Evolutionary conservation across 768 basidiomycete species (phyloP), one percentile per base, ranked within the genome.

Genomic region (Polyporus arcularius): DNA sequence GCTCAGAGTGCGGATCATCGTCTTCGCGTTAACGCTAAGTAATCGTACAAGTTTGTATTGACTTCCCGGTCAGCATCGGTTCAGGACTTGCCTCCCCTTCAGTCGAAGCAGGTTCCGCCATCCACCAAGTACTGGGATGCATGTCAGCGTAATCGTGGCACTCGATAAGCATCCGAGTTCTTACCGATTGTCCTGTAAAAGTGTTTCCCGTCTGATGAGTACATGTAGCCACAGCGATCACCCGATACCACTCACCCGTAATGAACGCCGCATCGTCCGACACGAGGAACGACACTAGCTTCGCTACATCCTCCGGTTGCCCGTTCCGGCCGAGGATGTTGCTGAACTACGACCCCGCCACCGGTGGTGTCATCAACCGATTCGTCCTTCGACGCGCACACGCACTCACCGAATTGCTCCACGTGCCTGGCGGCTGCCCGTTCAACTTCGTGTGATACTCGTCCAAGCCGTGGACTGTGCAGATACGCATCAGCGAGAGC

Each of bases 271-370:
- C 63, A 28, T 72, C 66, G 28, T 69, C 68, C 3, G 72, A 72
- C 8, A 65, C 72, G 18, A 73, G 63, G 60, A 66, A 74, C 1
- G 71, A 70, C 3, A 73, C 73, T 9, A 73, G 64, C 46, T 64
- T 67, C 30, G 72, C 71, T 45, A 74, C 68, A 51, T 74, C 72
- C 40, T 73, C 72, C 0, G 73, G 73, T 26, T 65, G 48, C 21
- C 71, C 71, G 48, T 67, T 64, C 1, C 70, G 65, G 4, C 68
- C 67, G 1, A 70, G 57, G 39, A 65, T 63, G 55, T 64, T 62
- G 59, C 16, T 65, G 57, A 41, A 68, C 32, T 53, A 51, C 32
- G 10, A 26, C 12, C 7, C 14, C 11, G 4, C 41, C 4, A 42
- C 41, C 14, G 2, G 6, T 12, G 4, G 4, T 42, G 4, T 5